Percentiles rank a stretch among this genome's conserved stretches.
Conservation (phyloP, 345 rosid species). For the Citrus mangshanensis region DNA sequence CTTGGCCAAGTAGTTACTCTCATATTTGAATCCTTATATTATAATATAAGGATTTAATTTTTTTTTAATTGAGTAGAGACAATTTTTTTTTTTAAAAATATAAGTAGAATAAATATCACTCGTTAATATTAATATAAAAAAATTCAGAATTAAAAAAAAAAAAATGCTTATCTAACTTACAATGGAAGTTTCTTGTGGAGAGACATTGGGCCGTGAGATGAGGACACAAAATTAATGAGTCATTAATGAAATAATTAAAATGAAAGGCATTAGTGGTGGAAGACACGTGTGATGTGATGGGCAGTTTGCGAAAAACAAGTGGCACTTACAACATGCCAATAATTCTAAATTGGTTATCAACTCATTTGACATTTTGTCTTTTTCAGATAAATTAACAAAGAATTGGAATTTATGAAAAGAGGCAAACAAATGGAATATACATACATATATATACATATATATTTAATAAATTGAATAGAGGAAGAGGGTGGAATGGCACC, state of each 20-base stretch:
- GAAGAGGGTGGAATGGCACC: not conserved
- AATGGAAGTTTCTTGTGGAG: not conserved
- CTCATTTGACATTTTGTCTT: not conserved
- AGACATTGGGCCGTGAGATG: not conserved
- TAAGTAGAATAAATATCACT: rapidly evolving
- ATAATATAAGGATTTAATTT: no score
- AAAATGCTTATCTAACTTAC: not conserved
- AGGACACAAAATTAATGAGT: not conserved
- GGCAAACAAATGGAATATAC: not conserved
- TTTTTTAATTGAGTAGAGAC: rapidly evolving
- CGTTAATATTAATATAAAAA: no score
- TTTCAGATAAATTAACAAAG: not conserved
- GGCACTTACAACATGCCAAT: not conserved
- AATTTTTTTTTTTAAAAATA: no score
- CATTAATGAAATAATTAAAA: not conserved
- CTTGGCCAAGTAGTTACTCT: no score
- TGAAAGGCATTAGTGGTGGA: not conserved
- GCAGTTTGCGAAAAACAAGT: not conserved
- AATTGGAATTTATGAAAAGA: not conserved
- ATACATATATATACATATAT: no score
- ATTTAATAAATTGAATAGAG: no score
- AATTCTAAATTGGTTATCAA: not conserved
- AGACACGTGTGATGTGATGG: not conserved
- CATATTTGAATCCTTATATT: no score
- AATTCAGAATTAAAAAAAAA: no score